Evolutionary conservation across 768 basidiomycete species (phyloP).

Genomic region (Leccinum sublutescens): DNA sequence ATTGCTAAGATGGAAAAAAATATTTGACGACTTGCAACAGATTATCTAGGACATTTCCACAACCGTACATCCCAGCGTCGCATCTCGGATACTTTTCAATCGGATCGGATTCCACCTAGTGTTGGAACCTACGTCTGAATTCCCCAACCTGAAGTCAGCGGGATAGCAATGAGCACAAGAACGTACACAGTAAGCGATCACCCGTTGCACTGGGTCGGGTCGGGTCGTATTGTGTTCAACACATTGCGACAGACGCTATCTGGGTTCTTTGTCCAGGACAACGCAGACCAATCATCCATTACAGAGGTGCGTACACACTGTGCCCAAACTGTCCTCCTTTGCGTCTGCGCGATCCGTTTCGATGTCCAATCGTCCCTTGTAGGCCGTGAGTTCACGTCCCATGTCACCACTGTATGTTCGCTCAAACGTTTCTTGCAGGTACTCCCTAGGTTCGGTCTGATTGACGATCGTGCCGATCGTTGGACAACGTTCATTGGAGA

Average conservation of each 20-base stretch:
- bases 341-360: neutral
- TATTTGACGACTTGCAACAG: neutral
- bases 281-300: neutral
- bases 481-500: slow-evolving; percentile 46
- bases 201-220: neutral
- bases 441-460: slow-evolving; percentile 21
- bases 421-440: slow-evolving; percentile 7
- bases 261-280: slow-evolving; percentile 25
- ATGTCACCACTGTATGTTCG: neutral
- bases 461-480: slow-evolving; percentile 46
- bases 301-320: slow-evolving; percentile 7
- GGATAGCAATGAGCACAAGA: slow-evolving; percentile 3
- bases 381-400: slow-evolving; percentile 16
- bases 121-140: neutral
- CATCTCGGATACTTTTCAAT: neutral
- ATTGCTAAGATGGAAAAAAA: neutral
- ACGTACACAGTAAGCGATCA: slow-evolving; percentile 18
- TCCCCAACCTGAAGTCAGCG: neutral
- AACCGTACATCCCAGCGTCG: neutral
- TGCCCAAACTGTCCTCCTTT: neutral
- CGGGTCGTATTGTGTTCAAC: neutral
- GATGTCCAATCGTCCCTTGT: neutral
- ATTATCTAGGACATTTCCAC: neutral
- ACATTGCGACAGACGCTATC: slow-evolving; percentile 11
- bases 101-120: neutral